Evolutionary conservation across 805 yeast species (phyloP).

Genomic region (Metschnikowia arizonensis): DNA sequence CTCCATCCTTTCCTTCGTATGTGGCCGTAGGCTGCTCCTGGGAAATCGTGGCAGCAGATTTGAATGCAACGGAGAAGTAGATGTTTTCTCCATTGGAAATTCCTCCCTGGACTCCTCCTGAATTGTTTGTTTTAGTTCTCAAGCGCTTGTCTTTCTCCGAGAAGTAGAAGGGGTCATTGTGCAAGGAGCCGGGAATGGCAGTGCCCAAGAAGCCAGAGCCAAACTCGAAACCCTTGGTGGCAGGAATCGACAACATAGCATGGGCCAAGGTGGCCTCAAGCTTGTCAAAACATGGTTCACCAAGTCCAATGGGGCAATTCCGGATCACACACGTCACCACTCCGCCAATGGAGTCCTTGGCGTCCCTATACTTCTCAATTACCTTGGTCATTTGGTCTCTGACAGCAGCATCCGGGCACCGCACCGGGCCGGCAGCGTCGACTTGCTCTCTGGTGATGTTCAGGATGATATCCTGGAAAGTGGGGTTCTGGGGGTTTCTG

Average conservation of each 20-base stretch:
- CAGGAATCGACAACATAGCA: constrained; percentile 97
- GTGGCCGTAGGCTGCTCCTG: constrained; percentile 87
- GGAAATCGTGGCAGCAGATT: constrained; percentile 95
- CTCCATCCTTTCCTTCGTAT: constrained; percentile 84
- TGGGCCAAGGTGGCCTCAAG: constrained; percentile 93
- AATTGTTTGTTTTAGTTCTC: constrained; percentile 84
- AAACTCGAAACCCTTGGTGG: constrained; percentile 96
- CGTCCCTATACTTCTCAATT: constrained; percentile 81
- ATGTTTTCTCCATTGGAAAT: constrained; percentile 94
- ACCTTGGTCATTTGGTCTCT: constrained; percentile 79
- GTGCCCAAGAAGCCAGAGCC: constrained; percentile 96
- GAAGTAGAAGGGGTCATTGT: constrained; percentile 79
- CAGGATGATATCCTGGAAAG: constrained; percentile 62
- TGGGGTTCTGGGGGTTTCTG: constrained; percentile 61
- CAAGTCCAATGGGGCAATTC: constrained; percentile 91
- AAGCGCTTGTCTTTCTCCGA: constrained; percentile 59
- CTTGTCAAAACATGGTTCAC: constrained; percentile 97
- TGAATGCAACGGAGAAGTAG: constrained; percentile 93
- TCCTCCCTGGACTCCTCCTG: constrained; percentile 99
- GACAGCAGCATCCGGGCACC: constrained; percentile 80
- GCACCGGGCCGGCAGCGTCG: constrained; percentile 82
- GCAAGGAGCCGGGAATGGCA: constrained; percentile 84
- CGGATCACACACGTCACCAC: constrained; percentile 96
- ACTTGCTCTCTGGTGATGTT: constrained; percentile 85
- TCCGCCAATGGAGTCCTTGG: constrained; percentile 94